Percentiles rank a stretch among this genome's conserved stretches.
phyloP scores from a whole-genome alignment of 805 yeast species.

The Saccharomycopsis schoenii region DNA sequence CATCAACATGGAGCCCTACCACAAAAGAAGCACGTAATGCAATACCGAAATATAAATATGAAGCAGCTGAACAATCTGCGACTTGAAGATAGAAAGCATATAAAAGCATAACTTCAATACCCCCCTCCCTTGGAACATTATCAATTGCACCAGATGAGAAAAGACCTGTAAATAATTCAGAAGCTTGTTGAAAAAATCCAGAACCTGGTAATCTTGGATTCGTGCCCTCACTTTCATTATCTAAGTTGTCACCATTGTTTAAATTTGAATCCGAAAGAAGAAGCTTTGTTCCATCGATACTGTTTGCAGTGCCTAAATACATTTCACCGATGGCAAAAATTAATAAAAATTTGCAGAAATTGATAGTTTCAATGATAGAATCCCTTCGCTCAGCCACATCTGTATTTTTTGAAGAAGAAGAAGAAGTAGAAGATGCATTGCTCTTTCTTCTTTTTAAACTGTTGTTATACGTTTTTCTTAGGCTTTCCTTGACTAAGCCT shows the following conservation, averaged over 20 bases:
- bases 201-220: constrained; percentile 61
- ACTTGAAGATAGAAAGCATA: constrained; percentile 77
- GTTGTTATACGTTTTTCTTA: constrained; percentile 55
- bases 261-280: neutral
- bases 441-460: constrained; percentile 12
- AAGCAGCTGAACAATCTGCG: constrained; percentile 75
- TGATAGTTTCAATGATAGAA: constrained; percentile 61
- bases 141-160: constrained; percentile 76
- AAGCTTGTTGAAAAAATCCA: constrained; percentile 67
- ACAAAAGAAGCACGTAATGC: constrained; percentile 65
- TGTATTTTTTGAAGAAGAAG: constrained; percentile 5
- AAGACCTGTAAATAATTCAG: constrained; percentile 66
- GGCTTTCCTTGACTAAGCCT: constrained; percentile 60
- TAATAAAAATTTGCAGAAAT: constrained; percentile 67
- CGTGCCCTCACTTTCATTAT: constrained; percentile 10
- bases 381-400: constrained; percentile 29
- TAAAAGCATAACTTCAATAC: constrained; percentile 62
- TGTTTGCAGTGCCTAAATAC: constrained; percentile 70
- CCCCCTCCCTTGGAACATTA: constrained; percentile 69
- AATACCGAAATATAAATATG: constrained; percentile 70
- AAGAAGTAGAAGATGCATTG: constrained; percentile 19
- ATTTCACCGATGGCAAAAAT: constrained; percentile 77
- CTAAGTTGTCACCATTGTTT: neutral
- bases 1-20: constrained; percentile 75
- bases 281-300: constrained; percentile 38